Conservation (phyloP, 345 rosid genomes). For the Eucalyptus regnans region DNA sequence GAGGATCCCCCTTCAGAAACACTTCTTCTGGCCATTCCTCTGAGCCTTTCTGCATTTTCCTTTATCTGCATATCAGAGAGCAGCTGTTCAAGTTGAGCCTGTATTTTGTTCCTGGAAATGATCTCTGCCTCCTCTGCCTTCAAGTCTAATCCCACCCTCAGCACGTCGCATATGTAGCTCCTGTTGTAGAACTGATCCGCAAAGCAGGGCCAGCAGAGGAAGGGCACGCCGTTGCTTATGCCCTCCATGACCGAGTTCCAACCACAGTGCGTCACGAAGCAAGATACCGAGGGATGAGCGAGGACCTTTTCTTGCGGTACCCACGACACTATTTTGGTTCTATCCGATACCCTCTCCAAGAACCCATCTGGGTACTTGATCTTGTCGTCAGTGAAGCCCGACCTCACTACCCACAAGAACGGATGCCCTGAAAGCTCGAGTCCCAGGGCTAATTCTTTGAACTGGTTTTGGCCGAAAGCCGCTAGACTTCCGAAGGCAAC, state of each 20-base stretch:
- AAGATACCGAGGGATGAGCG: slow-evolving; percentile 12
- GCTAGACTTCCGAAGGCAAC: slow-evolving; percentile 34
- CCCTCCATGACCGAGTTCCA: slow-evolving; percentile 27
- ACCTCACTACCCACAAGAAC: slow-evolving; percentile 22
- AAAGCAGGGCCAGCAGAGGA: slow-evolving; percentile 26
- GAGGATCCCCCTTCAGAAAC: slow-evolving; percentile 14
- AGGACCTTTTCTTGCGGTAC: slow-evolving; percentile 18
- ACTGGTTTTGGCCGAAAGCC: slow-evolving; percentile 9
- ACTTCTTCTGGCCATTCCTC: slow-evolving; percentile 8
- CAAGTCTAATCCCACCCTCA: not conserved
- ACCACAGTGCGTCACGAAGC: slow-evolving; percentile 24
- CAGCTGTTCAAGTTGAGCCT: not conserved
- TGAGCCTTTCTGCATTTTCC: slow-evolving; percentile 3
- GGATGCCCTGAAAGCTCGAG: slow-evolving; percentile 11
- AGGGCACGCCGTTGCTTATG: slow-evolving; percentile 11
- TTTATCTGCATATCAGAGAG: not conserved
- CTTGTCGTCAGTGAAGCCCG: not conserved
- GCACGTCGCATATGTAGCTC: slow-evolving; percentile 4
- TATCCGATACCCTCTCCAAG: not conserved
- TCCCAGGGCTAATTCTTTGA: slow-evolving; percentile 24
- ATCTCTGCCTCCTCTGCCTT: slow-evolving; percentile 6
- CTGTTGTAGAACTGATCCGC: slow-evolving; percentile 18
- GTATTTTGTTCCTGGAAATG: slow-evolving; percentile 10
- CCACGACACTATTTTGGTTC: slow-evolving; percentile 5
- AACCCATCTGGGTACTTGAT: slow-evolving; percentile 4